Base-by-base conservation (phyloP, 441 rosid genomes). In the Pelargonium citronellum region DNA sequence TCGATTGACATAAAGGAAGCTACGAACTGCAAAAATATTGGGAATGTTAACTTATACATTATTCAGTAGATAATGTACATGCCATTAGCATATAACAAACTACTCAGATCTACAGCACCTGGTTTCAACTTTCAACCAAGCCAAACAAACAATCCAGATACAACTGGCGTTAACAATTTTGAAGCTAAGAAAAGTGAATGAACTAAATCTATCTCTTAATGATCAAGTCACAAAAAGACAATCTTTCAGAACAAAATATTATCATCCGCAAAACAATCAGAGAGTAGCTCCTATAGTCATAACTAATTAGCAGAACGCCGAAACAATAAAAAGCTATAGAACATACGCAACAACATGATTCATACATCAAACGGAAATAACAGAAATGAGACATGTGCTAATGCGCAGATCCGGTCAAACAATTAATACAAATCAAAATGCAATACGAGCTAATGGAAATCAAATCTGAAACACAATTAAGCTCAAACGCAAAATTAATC, bases 11-110 rank as follows among this genome's bases (percentile, higher is more conserved):
- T 81, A 63, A 69, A 66, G 30, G 17, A 19, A 70, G 37, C 55
- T 63, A 71, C 58, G 67, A 69, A 72, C 85, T 76, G 74, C 75
- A 1, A 75, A 60, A 0, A 64, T 70, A 51, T 71, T 65, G 61
- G 30, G 24, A 51, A 1, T 12, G 17, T 16, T 51, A 51, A 51
- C 17, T 51, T 12, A 11, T 15, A 51, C 13, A 51, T 51, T 51
- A 7, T 51, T 51, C n/a, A 51, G 11, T 6, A 5, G 11, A 5
- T 5, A 11, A 44, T 44, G 11, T 44, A 0, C 7, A 44, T 6
- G 7, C 7, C 49, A 44, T 11, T 11, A 11, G 7, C 11, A 44
- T 6, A 0, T 44, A 44, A 44, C 12, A 58, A 17, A 19, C 24
- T 15, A 57, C 62, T 17, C 58, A 51, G 15, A 51, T 17, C 58